Percentiles rank a stretch among this genome's conserved stretches.
Conservation (phyloP, 768 basidiomycete genomes). For the Hygrophorus pudorinus region DNA sequence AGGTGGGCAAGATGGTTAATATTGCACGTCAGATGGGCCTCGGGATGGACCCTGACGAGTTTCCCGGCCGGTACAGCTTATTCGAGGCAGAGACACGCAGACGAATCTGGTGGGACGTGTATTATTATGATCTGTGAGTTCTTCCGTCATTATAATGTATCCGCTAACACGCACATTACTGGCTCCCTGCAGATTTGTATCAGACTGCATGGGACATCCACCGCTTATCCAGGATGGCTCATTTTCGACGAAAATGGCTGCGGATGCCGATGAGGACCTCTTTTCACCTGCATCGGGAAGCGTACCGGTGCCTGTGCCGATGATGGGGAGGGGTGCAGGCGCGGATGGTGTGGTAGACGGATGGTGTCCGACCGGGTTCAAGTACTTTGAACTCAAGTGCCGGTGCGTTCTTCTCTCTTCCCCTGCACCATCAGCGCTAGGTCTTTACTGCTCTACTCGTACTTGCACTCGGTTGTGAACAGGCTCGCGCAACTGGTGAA, state of each 20-base stretch:
- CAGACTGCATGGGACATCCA: slow-evolving; percentile 57
- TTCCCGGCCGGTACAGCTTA: slow-evolving; percentile 12
- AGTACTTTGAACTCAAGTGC: slow-evolving; percentile 48
- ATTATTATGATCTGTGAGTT: slow-evolving; percentile 71
- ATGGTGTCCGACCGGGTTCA: slow-evolving; percentile 6
- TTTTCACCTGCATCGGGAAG: slow-evolving; percentile 31
- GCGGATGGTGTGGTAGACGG: slow-evolving; percentile 9
- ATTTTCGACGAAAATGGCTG: slow-evolving; percentile 47
- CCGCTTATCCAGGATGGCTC: slow-evolving; percentile 46
- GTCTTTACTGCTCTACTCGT: not conserved
- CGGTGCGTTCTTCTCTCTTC: slow-evolving; percentile 30
- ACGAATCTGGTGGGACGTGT: slow-evolving; percentile 70
- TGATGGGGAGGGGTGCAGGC: not conserved
- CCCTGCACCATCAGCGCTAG: not conserved
- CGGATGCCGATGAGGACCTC: slow-evolving; percentile 44
- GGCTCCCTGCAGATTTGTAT: slow-evolving; percentile 43
- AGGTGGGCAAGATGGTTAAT: slow-evolving; percentile 66
- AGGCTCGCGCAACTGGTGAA: slow-evolving; percentile 61
- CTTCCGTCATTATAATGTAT: not conserved
- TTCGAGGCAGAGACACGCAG: slow-evolving; percentile 20
- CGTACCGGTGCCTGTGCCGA: not conserved
- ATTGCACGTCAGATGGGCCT: slow-evolving; percentile 57
- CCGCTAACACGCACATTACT: not conserved
- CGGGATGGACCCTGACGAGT: slow-evolving; percentile 46
- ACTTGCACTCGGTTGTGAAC: not conserved